A percentile compares a stretch with the other conserved stretches of the same genome.
phyloP scores from a whole-genome alignment of 2,329 filamentous ascomycete species.

The Dactylellina cionopaga region DNA sequence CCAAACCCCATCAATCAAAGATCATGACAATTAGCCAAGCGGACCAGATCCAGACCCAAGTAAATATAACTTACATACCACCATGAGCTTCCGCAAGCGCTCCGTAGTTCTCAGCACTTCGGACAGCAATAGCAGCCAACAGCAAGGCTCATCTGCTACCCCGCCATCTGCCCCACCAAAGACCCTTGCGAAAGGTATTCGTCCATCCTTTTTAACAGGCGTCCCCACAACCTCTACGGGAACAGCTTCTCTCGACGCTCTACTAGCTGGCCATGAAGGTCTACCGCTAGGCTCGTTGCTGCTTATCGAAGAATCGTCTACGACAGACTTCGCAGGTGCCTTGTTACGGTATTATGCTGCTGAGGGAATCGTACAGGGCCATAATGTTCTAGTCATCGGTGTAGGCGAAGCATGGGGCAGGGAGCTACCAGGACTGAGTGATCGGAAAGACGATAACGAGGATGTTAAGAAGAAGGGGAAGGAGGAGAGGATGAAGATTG shows the following conservation, averaged over 20 bases:
- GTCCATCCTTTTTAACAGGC: slow-evolving; percentile 89
- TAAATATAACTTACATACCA: slow-evolving; percentile 26
- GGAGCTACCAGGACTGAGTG: slow-evolving; percentile 73
- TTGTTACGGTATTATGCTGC: slow-evolving; percentile 89
- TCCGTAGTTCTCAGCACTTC: slow-evolving; percentile 67
- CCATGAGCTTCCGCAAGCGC: slow-evolving; percentile 75
- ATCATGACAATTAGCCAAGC: slow-evolving; percentile 20
- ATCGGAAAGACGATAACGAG: slow-evolving; percentile 63
- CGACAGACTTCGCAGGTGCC: slow-evolving; percentile 90
- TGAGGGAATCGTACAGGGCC: slow-evolving; percentile 90
- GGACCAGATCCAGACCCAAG: not conserved
- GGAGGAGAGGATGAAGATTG: slow-evolving; percentile 92
- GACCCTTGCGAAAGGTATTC: slow-evolving; percentile 62
- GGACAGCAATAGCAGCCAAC: not conserved
- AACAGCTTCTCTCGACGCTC: slow-evolving; percentile 81
- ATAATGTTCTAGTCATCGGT: slow-evolving; percentile 86
- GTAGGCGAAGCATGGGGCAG: slow-evolving; percentile 81
- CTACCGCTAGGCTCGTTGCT: slow-evolving; percentile 82
- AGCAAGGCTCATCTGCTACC: slow-evolving; percentile 26
- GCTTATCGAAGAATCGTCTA: slow-evolving; percentile 82
- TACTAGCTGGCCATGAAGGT: slow-evolving; percentile 87
- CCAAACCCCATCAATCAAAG: slow-evolving; percentile 7
- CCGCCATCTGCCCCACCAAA: slow-evolving; percentile 52
- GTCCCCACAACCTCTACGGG: slow-evolving; percentile 90
- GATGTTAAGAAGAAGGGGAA: slow-evolving; percentile 56